These are phyloP conservation scores for Anastatica hierochuntica DNA, from an alignment of 345 rosid genomes.

Conservation along the genomic window DNA sequence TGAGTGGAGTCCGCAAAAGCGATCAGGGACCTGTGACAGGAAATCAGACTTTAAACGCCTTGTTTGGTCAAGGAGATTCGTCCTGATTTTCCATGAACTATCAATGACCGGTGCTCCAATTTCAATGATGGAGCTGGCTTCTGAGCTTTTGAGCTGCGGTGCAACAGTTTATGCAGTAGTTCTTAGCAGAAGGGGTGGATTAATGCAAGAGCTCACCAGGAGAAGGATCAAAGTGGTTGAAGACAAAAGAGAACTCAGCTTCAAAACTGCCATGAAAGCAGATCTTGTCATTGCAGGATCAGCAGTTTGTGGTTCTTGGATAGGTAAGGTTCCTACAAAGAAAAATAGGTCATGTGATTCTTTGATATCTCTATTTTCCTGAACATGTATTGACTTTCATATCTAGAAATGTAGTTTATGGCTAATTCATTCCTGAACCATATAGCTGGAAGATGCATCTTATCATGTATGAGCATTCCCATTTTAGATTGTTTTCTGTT, in stretches of 20 bases:
- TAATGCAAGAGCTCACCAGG: slow-evolving; percentile 72
- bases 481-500: no score
- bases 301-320: slow-evolving; percentile 95
- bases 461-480: not conserved
- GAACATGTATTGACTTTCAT: not conserved
- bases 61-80: slow-evolving; percentile 95
- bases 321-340: slow-evolving; percentile 51
- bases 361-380: no score
- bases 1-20: slow-evolving; percentile 86
- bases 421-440: not conserved
- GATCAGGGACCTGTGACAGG: slow-evolving; percentile 92
- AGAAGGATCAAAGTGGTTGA: slow-evolving; percentile 88
- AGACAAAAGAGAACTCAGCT: slow-evolving; percentile 84
- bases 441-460: not conserved
- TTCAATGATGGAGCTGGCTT: slow-evolving; percentile 95
- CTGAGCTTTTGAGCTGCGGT: slow-evolving; percentile 97
- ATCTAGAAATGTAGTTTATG: not conserved
- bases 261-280: slow-evolving; percentile 91
- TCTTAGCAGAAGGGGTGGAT: slow-evolving; percentile 87
- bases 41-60: slow-evolving; percentile 83
- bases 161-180: slow-evolving; percentile 94
- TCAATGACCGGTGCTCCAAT: slow-evolving; percentile 99
- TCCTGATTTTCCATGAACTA: slow-evolving; percentile 86
- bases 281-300: slow-evolving; percentile 95
- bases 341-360: no score